A percentile compares a stretch with the other conserved stretches of the same genome.
Conservation (phyloP, 768 basidiomycete genomes). For the Lactarius psammicola region DNA sequence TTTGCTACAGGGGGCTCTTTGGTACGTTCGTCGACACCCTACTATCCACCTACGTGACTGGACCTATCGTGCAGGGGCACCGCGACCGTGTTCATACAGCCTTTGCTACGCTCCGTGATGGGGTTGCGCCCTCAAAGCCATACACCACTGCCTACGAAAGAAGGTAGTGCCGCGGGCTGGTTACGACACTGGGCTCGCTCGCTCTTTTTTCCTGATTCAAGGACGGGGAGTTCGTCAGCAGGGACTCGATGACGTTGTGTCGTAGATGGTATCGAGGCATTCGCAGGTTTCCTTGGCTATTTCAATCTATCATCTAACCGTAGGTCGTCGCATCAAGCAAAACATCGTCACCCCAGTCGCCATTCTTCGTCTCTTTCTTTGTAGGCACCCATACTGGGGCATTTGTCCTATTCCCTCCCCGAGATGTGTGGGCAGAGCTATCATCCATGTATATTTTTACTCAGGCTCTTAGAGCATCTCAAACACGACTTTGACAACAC, state of each 20-base stretch:
- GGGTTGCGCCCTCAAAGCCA: not conserved
- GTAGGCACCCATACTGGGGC: not conserved
- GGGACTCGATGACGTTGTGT: slow-evolving; percentile 8
- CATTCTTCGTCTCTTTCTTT: not conserved
- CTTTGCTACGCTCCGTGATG: slow-evolving; percentile 1
- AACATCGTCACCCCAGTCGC: not conserved
- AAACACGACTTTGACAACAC: not conserved
- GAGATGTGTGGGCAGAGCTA: not conserved
- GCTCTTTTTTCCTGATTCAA: slow-evolving; percentile 9
- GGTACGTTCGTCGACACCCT: slow-evolving; percentile 44
- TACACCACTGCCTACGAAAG: not conserved
- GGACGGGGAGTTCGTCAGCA: not conserved
- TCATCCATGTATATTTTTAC: not conserved
- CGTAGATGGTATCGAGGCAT: not conserved
- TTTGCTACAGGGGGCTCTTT: slow-evolving; percentile 61
- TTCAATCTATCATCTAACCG: not conserved
- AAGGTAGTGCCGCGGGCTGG: slow-evolving; percentile 17
- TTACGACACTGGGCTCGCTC: slow-evolving; percentile 18
- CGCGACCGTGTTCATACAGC: slow-evolving; percentile 18
- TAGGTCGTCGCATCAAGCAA: not conserved
- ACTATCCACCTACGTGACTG: not conserved
- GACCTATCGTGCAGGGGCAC: slow-evolving; percentile 8
- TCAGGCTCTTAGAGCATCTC: not conserved
- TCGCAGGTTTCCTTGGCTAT: not conserved
- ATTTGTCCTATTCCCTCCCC: not conserved